Evolutionary conservation across 1,284 basidiomycete genomes (phyloP), one percentile per base, ranked within the genome.

Genomic region (Rhodotorula sp.): DNA sequence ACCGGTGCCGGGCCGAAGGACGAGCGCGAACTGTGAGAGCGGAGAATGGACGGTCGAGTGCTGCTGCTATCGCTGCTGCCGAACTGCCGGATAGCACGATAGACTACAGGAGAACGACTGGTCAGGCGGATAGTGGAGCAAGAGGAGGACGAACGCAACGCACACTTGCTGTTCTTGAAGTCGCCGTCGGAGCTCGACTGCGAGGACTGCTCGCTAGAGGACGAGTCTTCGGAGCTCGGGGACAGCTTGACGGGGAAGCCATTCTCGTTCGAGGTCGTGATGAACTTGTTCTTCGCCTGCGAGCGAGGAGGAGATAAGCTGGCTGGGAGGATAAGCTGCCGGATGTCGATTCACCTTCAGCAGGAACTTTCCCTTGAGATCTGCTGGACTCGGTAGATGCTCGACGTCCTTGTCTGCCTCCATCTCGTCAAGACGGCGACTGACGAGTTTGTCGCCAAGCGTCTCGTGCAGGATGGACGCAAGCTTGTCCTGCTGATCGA

Each of bases 371-470:
- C 88, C 87, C 78, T 86, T 89, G 61, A 99, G 84, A 46, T 90
- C 86, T 70, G 94, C 89, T 0, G 96, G 96, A 78, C 91, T 95
- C 0, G 95, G 96, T 52, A 98, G 78, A 36, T 78, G 78, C 0
- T 84, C 82, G 30, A 89, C 81, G 67, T 62, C 73, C 63, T 36
- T 83, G 80, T 46, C 84, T 82, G 51, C 85, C 39, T 64, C 70
- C 39, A 63, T 77, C 0, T 84, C 85, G 48, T 83, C 84, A 11
- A 76, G 34, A 46, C 67, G 51, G 29, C 53, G 47, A 20, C 56
- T 51, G 32, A 95, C 83, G 19, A 99, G 84, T 34, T 85, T 83
- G 44, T 89, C 86, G 0, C 92, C 92, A 75, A 99, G 91, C 1
- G 87, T 87, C 46, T 89, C 86, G 22, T 80, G 83, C 85, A 99